Evolutionary conservation across 805 yeast genomes (phyloP), one percentile per base, ranked within the genome.

Genomic region (Tetrapisispora pingtungensis): DNA sequence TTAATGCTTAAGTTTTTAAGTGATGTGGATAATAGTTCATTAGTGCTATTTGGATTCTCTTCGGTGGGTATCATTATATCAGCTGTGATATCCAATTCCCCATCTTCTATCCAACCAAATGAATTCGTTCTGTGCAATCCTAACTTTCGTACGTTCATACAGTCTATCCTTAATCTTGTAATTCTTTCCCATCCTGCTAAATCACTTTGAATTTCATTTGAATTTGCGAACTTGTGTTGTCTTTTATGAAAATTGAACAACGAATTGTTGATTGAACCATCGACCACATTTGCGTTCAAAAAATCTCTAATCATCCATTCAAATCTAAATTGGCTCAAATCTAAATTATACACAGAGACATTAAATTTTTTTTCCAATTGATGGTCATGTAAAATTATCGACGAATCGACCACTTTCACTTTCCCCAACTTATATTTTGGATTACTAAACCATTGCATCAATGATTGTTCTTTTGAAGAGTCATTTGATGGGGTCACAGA

Each of bases 221-320:
- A 68, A 49, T 70, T 71, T 0, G 77, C 74, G 47, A 71, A 62
- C 44, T 74, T 72, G 47, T 74, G 73, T 56, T 83, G 90, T 52
- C 84, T 75, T 56, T 82, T 82, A 53, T 84, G 93, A 19, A 84
- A 71, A 0, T 88, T 81, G 63, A 84, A 83, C 61, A 84, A 68
- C 1, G 93, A 77, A 43, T 81, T 81, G 55, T 83, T 81, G 13
- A 84, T 69, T 0, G 89, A 77, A 0, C 94, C 94, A 14, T 84
- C 78, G 28, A 81, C 78, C 40, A 80, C 78, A 45, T 72, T 71
- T 13, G 88, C 85, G 57, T 78, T 80, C 63, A 84, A 73, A 43
- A 84, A 71, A 59, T 84, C 93, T 45, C 79, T 65, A 36, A 81
- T 62, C 26, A 80, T 53, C 69, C 82, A 73, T 43, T 73, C 70